Conservation (phyloP, 331 rosid genomes). For the Arachis monticola region DNA sequence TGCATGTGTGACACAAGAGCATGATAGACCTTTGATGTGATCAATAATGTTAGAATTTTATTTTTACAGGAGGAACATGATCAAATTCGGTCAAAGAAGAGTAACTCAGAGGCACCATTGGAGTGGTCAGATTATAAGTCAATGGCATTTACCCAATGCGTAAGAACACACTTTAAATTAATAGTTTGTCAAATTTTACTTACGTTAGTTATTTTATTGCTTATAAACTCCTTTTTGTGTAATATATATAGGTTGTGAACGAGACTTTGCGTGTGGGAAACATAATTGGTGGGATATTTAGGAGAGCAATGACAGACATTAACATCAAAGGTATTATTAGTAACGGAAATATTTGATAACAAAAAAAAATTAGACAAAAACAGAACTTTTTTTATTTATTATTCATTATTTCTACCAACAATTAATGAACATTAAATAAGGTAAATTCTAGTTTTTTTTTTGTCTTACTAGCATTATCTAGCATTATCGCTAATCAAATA, state of each 20-base stretch:
- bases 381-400: too few relatives aligned
- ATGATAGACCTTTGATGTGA: too few relatives aligned
- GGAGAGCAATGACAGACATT: conserved; percentile 77
- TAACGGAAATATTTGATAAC: too few relatives aligned
- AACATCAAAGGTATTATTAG: conserved; percentile 58
- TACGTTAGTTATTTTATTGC: neutral
- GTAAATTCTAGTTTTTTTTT: too few relatives aligned
- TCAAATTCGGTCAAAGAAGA: conserved; percentile 65
- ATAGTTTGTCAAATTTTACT: neutral
- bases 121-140: conserved; percentile 93
- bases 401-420: too few relatives aligned
- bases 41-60: neutral
- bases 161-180: conserved; percentile 44
- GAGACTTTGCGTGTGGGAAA: conserved; percentile 83
- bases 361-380: too few relatives aligned
- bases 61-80: conserved; percentile 82
- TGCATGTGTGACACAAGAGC: neutral
- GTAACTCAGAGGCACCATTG: conserved; percentile 43
- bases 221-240: neutral
- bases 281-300: conserved; percentile 88
- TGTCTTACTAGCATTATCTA: too few relatives aligned
- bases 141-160: conserved; percentile 95
- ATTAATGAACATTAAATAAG: too few relatives aligned
- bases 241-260: conserved; percentile 66
- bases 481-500: too few relatives aligned